These are phyloP conservation scores for Setaria viridis DNA, from an alignment of 202 grass and related monocot species.

Conservation along the genomic window DNA sequence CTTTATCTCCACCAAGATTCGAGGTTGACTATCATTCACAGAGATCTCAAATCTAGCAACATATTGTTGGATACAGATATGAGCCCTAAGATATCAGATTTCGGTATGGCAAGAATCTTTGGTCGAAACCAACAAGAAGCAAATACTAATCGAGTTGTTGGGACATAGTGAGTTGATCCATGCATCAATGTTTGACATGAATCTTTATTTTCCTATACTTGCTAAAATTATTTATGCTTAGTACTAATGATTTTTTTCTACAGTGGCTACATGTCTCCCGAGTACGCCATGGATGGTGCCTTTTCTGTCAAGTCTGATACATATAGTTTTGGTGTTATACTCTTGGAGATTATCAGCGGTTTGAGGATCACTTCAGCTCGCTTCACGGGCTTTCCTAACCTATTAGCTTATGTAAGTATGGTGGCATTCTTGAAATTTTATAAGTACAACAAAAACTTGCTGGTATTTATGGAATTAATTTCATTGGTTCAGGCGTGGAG, in stretches of 20 bases:
- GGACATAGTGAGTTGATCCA: conserved; percentile 58
- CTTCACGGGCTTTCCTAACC: neutral
- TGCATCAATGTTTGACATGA: neutral
- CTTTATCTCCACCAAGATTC: conserved; percentile 62
- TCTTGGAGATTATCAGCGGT: conserved; percentile 59
- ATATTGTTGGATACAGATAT: conserved; percentile 62
- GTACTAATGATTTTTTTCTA: neutral
- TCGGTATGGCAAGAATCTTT: conserved; percentile 71
- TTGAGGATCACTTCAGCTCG: conserved; percentile 20
- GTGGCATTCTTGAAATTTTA: neutral
- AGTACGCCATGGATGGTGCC: conserved; percentile 53
- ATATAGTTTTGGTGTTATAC: conserved; percentile 61
- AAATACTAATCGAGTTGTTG: conserved; percentile 50
- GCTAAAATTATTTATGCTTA: neutral
- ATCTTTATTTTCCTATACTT: neutral
- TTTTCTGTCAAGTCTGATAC: conserved; percentile 61
- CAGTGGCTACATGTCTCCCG: conserved; percentile 62
- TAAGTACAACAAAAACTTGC: neutral
- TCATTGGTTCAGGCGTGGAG: conserved; percentile 30
- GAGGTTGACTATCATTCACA: conserved; percentile 56
- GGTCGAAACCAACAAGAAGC: conserved; percentile 43
- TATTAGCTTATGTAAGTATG: conserved; percentile 48
- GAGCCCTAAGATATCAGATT: conserved; percentile 72
- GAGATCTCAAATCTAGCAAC: conserved; percentile 67
- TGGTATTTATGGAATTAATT: neutral